Conservation (phyloP, 2,329 filamentous ascomycete species). For the Helminthosporium solani region DNA sequence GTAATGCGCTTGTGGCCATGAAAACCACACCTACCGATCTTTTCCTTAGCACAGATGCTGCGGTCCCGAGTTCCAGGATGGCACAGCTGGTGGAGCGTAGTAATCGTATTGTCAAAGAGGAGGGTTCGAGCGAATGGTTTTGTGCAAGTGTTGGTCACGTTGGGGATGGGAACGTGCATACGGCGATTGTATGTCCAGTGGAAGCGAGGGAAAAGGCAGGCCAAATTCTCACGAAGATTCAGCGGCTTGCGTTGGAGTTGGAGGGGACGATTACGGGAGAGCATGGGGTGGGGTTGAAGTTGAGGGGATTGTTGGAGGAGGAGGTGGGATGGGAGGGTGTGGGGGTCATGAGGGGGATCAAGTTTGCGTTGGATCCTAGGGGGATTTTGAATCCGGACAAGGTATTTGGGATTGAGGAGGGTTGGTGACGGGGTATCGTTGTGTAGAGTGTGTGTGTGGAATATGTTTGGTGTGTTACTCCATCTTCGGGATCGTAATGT, state of each 20-base stretch:
- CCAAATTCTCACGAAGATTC: constrained; percentile 56
- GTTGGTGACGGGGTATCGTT: too few species aligned
- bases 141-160: constrained; percentile 66
- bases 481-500: too few species aligned
- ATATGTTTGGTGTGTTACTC: too few species aligned
- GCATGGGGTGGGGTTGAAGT: constrained; percentile 69
- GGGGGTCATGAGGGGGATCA: constrained; percentile 78
- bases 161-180: constrained; percentile 58
- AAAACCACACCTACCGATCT: constrained; percentile 57
- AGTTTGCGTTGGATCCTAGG: constrained; percentile 73
- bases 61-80: constrained; percentile 70
- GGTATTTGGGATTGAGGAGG: constrained; percentile 53
- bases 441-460: too few species aligned
- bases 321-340: constrained; percentile 74
- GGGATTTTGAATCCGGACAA: constrained; percentile 65
- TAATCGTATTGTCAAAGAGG: constrained; percentile 59
- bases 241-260: constrained; percentile 75
- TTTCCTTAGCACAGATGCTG: constrained; percentile 77
- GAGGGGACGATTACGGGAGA: constrained; percentile 85
- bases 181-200: constrained; percentile 30
- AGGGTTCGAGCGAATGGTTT: constrained; percentile 23
- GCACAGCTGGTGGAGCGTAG: constrained; percentile 74
- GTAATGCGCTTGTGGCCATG: constrained; percentile 69
- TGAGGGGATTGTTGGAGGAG: constrained; percentile 76
- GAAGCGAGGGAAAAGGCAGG: constrained; percentile 26